Base-by-base conservation (phyloP, 73 alveolate genomes). In the Paraurostyla sp. region DNA sequence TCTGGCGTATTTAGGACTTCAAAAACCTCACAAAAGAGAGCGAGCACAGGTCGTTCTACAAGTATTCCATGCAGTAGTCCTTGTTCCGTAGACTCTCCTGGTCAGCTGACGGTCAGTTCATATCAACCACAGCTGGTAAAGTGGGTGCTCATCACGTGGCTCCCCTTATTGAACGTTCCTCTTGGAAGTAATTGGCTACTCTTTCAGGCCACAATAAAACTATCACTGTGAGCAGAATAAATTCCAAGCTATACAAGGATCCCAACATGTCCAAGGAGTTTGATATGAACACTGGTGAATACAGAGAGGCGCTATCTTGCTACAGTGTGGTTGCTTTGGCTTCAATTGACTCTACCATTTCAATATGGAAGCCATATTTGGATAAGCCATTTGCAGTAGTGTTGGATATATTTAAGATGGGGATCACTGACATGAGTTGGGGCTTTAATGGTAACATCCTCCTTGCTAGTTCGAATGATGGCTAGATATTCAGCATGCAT, bases 401-500 rank as follows among this genome's bases (percentile, higher is more conserved):
- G 40, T 30, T 71, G 22, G 80, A 84, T 49, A 60, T 88, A 9
- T 91, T 85, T 54, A 35, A 51, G 20, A 84, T 90, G 80, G 96
- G 96, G 18, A 54, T 91, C 60, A 76, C 92, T n/a, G 96, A 91
- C 56, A 29, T 91, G 80, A 85, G 92, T 43, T 91, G 96, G 96
- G 96, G 96, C 18, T 56, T 85, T 46, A 54, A 65, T 59, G 96
- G 96, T 7, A 76, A 59, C 80, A 46, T 75, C 27, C 87, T 91
- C 42, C 87, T 91, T 18, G 93, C 92, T 0, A 52, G 92, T 51
- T 58, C 93, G 11, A 71, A 91, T 40, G 96, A 91, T 73, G 96
- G 96, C 22, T 30, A 27, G 41, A 58, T 91, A 0, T 35, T 91
- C 82, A 35, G 81, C 46, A 22, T 63, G 23, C 95, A 91, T 46